Percentiles rank a stretch among this genome's conserved stretches.
phyloP scores from a whole-genome alignment of 2,329 filamentous ascomycete species.

The Metarhizium rileyi region DNA sequence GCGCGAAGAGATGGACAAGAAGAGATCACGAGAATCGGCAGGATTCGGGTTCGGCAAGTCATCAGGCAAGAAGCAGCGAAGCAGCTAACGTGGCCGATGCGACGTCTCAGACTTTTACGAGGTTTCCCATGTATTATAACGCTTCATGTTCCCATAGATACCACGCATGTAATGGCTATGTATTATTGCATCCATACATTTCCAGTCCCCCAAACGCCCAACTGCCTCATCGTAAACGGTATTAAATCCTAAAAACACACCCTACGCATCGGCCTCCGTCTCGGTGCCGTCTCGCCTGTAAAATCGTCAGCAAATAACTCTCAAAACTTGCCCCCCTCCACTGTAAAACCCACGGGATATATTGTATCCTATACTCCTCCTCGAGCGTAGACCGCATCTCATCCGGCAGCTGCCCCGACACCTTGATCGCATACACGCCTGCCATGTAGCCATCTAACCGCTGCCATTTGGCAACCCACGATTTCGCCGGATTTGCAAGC shows the following conservation, averaged over 20 bases:
- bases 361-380: constrained; percentile 53
- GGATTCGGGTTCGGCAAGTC: constrained; percentile 38
- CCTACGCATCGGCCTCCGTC: constrained; percentile 34
- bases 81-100: constrained; percentile 7
- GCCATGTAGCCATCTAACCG: constrained; percentile 78
- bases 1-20: constrained; percentile 71
- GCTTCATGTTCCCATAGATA: neutral
- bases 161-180: constrained; percentile 3
- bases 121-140: neutral
- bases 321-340: constrained; percentile 28
- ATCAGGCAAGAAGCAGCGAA: constrained; percentile 43
- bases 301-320: constrained; percentile 3
- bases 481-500: constrained; percentile 68
- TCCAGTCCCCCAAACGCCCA: constrained; percentile 2
- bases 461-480: constrained; percentile 97
- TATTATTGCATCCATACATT: neutral
- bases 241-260: neutral
- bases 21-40: constrained; percentile 42
- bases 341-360: constrained; percentile 52
- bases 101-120: neutral
- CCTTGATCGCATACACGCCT: constrained; percentile 91
- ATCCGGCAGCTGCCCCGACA: constrained; percentile 68
- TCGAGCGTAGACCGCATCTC: constrained; percentile 52
- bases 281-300: constrained; percentile 46
- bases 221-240: neutral